Evolutionary conservation across 768 basidiomycete species (phyloP).

Genomic region (Phaffia tasmanica): DNA sequence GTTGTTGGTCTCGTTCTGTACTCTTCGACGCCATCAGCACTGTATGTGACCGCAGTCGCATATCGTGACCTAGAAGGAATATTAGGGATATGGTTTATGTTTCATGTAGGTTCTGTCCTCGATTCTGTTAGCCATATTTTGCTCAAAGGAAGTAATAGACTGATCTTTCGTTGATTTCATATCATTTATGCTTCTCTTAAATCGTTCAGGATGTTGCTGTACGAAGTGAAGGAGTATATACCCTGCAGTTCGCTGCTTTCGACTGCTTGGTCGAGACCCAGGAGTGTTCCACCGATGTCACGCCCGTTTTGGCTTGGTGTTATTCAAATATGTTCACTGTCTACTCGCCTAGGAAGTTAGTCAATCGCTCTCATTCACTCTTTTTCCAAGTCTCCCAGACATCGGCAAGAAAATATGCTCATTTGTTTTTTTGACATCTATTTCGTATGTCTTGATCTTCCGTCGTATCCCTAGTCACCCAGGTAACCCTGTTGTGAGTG

Average conservation of each 20-base stretch:
- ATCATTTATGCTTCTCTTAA: too few species aligned
- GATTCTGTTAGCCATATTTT: neutral
- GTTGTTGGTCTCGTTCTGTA: too few species aligned
- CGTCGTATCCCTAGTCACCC: too few species aligned
- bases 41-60: slow-evolving; percentile 3
- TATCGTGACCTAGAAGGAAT: slow-evolving; percentile 8
- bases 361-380: neutral
- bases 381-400: neutral
- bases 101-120: neutral
- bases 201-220: slow-evolving; percentile 20
- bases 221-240: slow-evolving; percentile 21
- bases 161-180: neutral
- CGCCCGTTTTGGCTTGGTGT: slow-evolving; percentile 17
- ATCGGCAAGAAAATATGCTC: neutral
- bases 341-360: slow-evolving; percentile 18
- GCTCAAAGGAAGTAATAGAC: neutral
- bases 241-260: slow-evolving; percentile 15
- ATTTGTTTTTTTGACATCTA: neutral
- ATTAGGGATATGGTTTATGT: slow-evolving; percentile 21
- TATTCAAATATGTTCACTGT: slow-evolving; percentile 15
- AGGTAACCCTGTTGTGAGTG: too few species aligned
- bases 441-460: too few species aligned
- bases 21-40: neutral
- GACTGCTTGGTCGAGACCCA: slow-evolving; percentile 16
- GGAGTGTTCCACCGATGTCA: slow-evolving; percentile 3